A percentile compares a stretch with the other conserved stretches of the same genome.
phyloP scores from a whole-genome alignment of 768 basidiomycete species.

The Clitopilus passeckerianus region DNA sequence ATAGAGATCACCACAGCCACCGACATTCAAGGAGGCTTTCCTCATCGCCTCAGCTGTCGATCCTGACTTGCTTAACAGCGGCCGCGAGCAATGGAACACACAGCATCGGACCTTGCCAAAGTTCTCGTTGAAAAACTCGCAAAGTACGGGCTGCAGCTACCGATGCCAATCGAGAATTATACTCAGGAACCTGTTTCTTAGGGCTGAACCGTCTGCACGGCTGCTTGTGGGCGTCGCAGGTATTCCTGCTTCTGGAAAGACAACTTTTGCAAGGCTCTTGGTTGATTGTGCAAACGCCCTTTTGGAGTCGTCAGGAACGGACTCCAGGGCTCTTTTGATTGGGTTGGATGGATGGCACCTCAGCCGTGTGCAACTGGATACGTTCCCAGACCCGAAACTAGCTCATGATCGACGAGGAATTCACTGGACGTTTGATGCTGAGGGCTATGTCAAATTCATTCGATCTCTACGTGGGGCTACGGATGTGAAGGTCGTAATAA shows the following conservation, averaged over 20 bases:
- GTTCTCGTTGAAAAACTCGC: constrained; percentile 29
- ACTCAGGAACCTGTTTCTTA: constrained; percentile 16
- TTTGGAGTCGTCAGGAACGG: constrained; percentile 12
- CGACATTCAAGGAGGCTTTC: neutral
- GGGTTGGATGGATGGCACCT: constrained; percentile 93
- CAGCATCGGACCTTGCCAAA: constrained; percentile 32
- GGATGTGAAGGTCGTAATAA: constrained; percentile 25
- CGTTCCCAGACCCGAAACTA: constrained; percentile 67
- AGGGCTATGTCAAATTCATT: constrained; percentile 68
- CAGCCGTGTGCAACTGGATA: constrained; percentile 71
- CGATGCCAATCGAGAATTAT: neutral
- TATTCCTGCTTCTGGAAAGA: constrained; percentile 86
- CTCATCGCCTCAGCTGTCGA: neutral
- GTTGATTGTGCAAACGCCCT: constrained; percentile 46
- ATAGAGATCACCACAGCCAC: constrained; percentile 1
- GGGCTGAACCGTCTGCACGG: constrained; percentile 33
- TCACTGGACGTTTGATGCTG: constrained; percentile 88
- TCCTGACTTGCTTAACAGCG: neutral
- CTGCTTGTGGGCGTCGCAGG: constrained; percentile 73
- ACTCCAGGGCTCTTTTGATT: constrained; percentile 54
- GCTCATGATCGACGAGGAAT: constrained; percentile 81
- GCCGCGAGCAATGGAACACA: constrained; percentile 28
- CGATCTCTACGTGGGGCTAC: constrained; percentile 40
- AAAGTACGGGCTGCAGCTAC: constrained; percentile 20
- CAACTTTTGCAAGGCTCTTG: constrained; percentile 62